Conservation (phyloP, 179 eudicot genomes). For the Beta lomatogona region DNA sequence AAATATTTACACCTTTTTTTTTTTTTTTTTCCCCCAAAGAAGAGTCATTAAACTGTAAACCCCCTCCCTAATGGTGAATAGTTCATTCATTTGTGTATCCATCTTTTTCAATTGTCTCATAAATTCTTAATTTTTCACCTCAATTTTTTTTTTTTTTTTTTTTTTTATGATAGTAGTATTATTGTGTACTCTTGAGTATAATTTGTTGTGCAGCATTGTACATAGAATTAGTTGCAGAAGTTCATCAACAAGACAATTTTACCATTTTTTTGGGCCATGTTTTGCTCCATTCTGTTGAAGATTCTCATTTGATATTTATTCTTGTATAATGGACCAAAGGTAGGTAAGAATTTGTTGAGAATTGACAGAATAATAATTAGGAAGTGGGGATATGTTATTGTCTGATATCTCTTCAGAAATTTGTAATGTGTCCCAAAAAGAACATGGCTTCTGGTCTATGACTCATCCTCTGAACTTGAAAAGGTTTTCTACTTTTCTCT, state of each 20-base stretch:
- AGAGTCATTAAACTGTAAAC: too few species aligned
- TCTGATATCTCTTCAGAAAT: neutral
- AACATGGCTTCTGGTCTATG: conserved; percentile 11
- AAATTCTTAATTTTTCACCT: neutral
- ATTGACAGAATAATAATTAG: conserved; percentile 6
- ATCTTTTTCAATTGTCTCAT: conserved; percentile 9
- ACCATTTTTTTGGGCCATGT: neutral
- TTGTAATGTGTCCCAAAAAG: neutral
- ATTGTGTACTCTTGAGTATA: neutral
- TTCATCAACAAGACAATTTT: conserved; percentile 10
- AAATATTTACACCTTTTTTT: neutral
- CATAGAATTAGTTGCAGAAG: conserved; percentile 22
- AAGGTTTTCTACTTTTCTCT: neutral
- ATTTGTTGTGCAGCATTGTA: conserved; percentile 28
- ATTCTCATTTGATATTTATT: neutral
- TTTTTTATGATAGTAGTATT: conserved; percentile 15
- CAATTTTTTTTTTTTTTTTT: conserved; percentile 4
- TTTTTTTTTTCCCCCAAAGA: neutral
- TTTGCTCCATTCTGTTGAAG: neutral
- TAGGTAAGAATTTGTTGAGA: neutral
- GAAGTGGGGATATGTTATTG: neutral
- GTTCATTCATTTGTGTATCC: conserved; percentile 34
- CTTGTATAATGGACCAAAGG: neutral
- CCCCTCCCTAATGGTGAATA: conserved; percentile 15
- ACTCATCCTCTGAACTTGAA: neutral